Evolutionary conservation across 2,329 filamentous ascomycete genomes (phyloP), one percentile per base, ranked within the genome.

Genomic region (Colletotrichum tropicale): DNA sequence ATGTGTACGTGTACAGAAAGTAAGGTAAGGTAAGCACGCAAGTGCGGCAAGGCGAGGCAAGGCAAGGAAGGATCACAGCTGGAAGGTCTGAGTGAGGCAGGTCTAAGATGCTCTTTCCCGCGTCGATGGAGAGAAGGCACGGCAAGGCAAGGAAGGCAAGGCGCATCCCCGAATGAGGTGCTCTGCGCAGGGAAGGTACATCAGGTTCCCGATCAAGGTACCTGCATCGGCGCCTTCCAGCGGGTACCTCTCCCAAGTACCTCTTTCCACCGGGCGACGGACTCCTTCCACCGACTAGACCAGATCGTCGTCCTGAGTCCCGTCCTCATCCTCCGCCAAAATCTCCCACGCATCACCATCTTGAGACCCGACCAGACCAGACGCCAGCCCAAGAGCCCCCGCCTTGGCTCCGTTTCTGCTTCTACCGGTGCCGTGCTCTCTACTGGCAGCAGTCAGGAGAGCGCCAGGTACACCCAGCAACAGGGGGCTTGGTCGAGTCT

Each of bases 261-360:
- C 70, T 68, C 24, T 21, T 43, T 32, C 55, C 56, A 56, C 38
- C 56, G 73, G 64, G 64, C 58, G 70, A 68, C 70, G 69, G 68
- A 72, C 68, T 64, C 61, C 34, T 64, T 26, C 61, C 61, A 64
- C 61, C 32, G 61, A 64, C 61, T 4, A 64, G 32, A 48, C 56
- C 36, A 70, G 67, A 70, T 70, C 56, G 28, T 73, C 64, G 64
- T 34, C 69, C 62, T 15, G 30, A 62, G 32, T 70, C 61, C 66
- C 72, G 64, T 34, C 69, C 62, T 8, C 32, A 62, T 48, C 70
- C 61, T 71, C 72, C 52, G 67, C 71, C 60, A 69, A 69, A 66
- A 66, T 30, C 32, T 30, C 58, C 69, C 30, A 52, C 38, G 52
- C 71, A 48, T 66, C 60, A n/a, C 62, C 48, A 58, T 70, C 71